These are phyloP conservation scores for Phalaenopsis equestris DNA, from an alignment of 106 monocot genomes.

Conservation along the genomic window DNA sequence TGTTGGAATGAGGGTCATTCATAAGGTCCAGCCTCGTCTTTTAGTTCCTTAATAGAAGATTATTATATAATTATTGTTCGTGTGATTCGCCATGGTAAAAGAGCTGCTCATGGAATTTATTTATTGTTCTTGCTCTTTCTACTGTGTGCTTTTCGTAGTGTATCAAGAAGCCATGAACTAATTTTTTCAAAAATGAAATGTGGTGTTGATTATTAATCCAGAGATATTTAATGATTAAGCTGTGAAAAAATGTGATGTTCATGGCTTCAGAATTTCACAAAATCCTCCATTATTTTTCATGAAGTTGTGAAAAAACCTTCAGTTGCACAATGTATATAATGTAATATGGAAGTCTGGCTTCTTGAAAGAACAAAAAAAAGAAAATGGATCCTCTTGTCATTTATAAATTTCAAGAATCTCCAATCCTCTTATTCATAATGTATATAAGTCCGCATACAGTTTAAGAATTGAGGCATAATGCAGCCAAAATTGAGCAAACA, in stretches of 20 bases:
- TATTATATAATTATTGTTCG: background rate
- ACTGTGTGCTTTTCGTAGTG: background rate
- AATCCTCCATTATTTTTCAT: background rate
- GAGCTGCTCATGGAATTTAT: background rate
- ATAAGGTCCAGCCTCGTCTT: constrained; percentile 47
- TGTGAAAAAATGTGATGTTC: no score
- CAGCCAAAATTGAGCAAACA: background rate
- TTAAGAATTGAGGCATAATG: background rate
- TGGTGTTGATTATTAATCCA: background rate
- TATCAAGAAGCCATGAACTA: background rate
- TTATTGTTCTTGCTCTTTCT: background rate
- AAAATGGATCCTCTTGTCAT: background rate
- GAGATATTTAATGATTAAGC: background rate
- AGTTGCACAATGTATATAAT: background rate
- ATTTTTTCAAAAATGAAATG: background rate
- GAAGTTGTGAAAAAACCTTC: background rate
- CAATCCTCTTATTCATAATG: background rate
- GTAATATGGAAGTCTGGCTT: background rate
- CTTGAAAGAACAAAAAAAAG: background rate
- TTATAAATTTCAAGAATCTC: background rate
- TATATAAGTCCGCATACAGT: background rate
- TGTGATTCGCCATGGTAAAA: background rate
- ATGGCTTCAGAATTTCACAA: background rate
- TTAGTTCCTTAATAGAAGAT: background rate
- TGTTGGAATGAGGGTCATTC: constrained; percentile 82